Conservation (phyloP, 2,329 filamentous ascomycete genomes). For the Trichothecium roseum region DNA sequence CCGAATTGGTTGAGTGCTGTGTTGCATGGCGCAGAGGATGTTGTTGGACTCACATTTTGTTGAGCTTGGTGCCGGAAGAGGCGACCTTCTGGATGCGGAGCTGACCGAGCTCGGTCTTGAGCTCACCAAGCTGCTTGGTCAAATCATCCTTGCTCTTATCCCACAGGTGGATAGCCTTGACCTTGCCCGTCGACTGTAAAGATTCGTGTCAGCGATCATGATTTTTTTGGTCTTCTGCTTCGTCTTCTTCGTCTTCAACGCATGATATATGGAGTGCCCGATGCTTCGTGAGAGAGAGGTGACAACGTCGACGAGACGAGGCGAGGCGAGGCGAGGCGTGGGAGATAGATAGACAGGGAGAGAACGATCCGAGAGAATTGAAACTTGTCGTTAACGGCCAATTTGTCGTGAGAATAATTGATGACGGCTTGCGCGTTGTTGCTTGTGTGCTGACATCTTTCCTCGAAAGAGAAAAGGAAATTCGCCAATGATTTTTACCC, state of each 20-base stretch:
- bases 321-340: background rate
- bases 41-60: constrained; percentile 69
- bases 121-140: constrained; percentile 85
- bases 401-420: too few species aligned
- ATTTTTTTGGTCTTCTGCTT: constrained; percentile 13
- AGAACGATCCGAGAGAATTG: background rate
- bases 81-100: constrained; percentile 98
- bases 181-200: constrained; percentile 46
- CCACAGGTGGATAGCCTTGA: constrained; percentile 97
- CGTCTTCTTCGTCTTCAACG: constrained; percentile 10
- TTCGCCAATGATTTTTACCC: too few species aligned
- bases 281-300: too few species aligned
- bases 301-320: background rate
- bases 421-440: too few species aligned
- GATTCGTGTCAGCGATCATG: constrained; percentile 9
- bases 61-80: constrained; percentile 90
- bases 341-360: background rate
- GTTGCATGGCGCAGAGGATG: background rate
- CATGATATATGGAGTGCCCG: too few species aligned
- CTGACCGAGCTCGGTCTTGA: constrained; percentile 93
- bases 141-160: constrained; percentile 99
- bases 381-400: too few species aligned
- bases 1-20: background rate
- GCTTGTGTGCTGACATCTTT: too few species aligned
- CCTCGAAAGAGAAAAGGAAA: too few species aligned